phyloP scores from a whole-genome alignment of 2,329 filamentous ascomycete genomes.

The Fusarium sp. region DNA sequence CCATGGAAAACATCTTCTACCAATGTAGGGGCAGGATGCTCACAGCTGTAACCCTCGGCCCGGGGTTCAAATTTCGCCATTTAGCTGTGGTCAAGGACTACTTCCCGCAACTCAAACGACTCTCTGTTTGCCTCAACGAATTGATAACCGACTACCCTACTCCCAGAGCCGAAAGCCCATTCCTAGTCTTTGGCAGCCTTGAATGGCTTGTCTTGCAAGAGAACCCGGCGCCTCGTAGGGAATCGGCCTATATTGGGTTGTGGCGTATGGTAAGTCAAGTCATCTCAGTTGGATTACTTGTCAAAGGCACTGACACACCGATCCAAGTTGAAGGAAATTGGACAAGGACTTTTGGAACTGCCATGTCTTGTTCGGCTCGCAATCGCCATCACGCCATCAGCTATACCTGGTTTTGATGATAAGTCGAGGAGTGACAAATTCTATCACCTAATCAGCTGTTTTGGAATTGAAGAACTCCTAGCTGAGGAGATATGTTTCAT shows the following conservation, averaged over 20 bases:
- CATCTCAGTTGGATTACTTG: not conserved
- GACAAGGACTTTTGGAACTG: not conserved
- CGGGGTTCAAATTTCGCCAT: not conserved
- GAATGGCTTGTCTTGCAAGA: not conserved
- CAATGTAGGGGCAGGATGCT: not conserved
- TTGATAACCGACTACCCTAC: not conserved
- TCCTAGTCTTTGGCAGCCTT: not conserved
- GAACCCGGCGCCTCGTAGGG: not conserved
- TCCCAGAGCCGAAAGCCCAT: too few species aligned
- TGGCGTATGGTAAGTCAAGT: not conserved
- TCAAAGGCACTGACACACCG: too few species aligned
- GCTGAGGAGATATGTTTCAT: not conserved
- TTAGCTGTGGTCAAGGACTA: not conserved
- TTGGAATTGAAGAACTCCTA: not conserved
- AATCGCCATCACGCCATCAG: not conserved
- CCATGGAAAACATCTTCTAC: too few species aligned
- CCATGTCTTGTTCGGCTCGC: not conserved
- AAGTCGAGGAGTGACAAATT: not conserved
- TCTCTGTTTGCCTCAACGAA: not conserved
- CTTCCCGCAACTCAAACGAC: not conserved
- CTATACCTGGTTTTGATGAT: not conserved
- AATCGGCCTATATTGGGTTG: too few species aligned
- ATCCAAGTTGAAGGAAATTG: too few species aligned
- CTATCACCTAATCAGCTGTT: not conserved
- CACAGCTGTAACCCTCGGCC: not conserved